Evolutionary conservation across 2,329 filamentous ascomycete genomes (phyloP).

Genomic region (Penicillium verrucosum): DNA sequence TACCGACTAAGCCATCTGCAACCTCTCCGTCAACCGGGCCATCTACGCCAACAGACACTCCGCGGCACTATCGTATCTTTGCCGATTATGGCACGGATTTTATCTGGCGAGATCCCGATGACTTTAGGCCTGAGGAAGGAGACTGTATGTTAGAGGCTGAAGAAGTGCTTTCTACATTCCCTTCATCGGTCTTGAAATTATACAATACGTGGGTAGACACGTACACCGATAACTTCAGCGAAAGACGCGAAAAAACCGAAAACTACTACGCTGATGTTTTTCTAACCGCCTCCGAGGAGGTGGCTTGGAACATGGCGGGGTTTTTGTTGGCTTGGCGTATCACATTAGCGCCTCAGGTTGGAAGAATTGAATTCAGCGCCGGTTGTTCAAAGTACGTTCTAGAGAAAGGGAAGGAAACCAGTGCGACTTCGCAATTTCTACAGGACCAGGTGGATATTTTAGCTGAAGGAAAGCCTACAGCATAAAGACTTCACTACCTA

Average conservation of each 20-base stretch:
- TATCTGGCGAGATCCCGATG: constrained; percentile 13
- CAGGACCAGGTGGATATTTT: too few species aligned
- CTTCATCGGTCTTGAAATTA: constrained; percentile 7
- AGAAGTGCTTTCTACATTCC: constrained; percentile 8
- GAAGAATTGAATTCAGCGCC: constrained; percentile 1
- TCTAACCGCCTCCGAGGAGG: constrained; percentile 9
- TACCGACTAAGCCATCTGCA: too few species aligned
- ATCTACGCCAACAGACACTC: background rate
- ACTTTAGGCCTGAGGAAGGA: constrained; percentile 5
- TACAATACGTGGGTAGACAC: constrained; percentile 19
- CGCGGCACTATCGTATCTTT: constrained; percentile 19
- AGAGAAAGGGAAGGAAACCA: background rate
- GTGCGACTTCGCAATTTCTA: too few species aligned
- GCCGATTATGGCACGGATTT: constrained; percentile 20
- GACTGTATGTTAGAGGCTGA: background rate
- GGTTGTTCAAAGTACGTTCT: constrained; percentile 3
- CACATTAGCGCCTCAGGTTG: constrained; percentile 12
- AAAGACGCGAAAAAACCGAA: constrained; percentile 4
- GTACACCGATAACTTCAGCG: constrained; percentile 12
- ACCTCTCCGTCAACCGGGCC: too few species aligned
- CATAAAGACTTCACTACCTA: too few species aligned
- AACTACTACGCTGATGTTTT: constrained; percentile 13
- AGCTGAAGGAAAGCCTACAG: too few species aligned
- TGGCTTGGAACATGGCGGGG: constrained; percentile 22
- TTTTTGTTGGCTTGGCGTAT: constrained; percentile 23